Evolutionary conservation across 208 protist genomes (phyloP), one percentile per base, ranked within the genome.

Genomic region (Crithidia brevicula): DNA sequence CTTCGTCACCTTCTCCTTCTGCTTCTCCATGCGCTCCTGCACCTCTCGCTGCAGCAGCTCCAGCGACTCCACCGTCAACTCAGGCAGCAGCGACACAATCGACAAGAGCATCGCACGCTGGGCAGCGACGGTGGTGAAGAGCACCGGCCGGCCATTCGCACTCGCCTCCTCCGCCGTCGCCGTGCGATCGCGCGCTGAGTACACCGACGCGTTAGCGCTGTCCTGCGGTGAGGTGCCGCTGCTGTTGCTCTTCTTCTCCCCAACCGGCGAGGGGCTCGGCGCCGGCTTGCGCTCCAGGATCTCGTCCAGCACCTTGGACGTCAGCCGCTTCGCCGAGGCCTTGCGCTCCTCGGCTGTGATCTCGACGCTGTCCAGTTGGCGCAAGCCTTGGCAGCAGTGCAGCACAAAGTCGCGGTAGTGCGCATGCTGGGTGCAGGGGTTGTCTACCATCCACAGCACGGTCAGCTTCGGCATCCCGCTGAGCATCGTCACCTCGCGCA

Each of bases 381-480:
- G 71, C 30, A 98, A 75, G 28, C 85, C 31, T 22, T 86, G 87
- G 67, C 97, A 95, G 66, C 83, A 92, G 43, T 82, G 61, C 43
- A 98, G 79, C 25, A 96, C 83, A 56, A 91, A 95, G 25, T 87
- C 77, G 23, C 92, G 82, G 80, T 98, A 98, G 59, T 93, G 62
- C 27, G 79, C 77, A 53, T 87, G 74, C 40, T 81, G 73, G 36
- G 94, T 83, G 63, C 93, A 97, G 2, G 96, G 93, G 64, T 98
- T 98, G 50, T 98, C 95, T 45, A 84, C 87, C 36, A 98, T 78
- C 94, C 94, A 98, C 46, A 98, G 83, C 13, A 95, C 94, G 43
- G 57, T 82, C 30, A 98, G 73, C 49, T 86, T 70, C 45, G 72
- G 69, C 28, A 98, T 79, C 8, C 68, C 59, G 22, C 76, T 81